Evolutionary conservation across 768 basidiomycete species (phyloP).

Genomic region (Podaxis sp.): DNA sequence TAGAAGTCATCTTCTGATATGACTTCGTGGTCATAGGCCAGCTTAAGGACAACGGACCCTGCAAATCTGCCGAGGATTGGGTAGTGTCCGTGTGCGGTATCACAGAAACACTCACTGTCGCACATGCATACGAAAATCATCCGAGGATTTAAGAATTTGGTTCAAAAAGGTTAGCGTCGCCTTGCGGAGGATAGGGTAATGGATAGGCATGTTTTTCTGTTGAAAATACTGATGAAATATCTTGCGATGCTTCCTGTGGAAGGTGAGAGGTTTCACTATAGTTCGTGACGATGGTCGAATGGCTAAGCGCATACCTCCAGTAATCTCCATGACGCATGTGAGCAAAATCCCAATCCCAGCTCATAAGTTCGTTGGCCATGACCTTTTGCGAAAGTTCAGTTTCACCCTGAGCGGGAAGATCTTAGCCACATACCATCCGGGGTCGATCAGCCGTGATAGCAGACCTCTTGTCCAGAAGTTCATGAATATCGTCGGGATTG

Average conservation of each 20-base stretch:
- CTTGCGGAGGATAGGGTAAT: conserved; percentile 25
- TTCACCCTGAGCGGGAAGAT: not conserved
- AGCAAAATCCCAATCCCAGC: conserved; percentile 33
- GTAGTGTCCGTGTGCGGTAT: not conserved
- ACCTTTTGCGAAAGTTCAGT: conserved; percentile 16
- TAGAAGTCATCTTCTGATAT: conserved; percentile 35
- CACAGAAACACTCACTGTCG: conserved; percentile 24
- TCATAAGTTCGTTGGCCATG: conserved; percentile 29
- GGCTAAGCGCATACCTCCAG: conserved; percentile 24
- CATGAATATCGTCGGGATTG: conserved; percentile 35
- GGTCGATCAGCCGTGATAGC: conserved; percentile 46
- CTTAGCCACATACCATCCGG: conserved; percentile 21
- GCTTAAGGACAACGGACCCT: conserved; percentile 35
- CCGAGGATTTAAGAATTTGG: conserved; percentile 26
- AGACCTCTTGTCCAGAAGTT: conserved; percentile 46
- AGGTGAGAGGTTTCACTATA: not conserved
- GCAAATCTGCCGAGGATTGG: conserved; percentile 24
- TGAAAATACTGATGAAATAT: conserved; percentile 39
- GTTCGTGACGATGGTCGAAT: not conserved
- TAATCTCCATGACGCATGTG: conserved; percentile 30
- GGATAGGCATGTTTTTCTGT: conserved; percentile 26
- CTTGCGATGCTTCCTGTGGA: conserved; percentile 28
- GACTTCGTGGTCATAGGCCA: conserved; percentile 41
- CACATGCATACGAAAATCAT: conserved; percentile 28
- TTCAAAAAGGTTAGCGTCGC: conserved; percentile 25